Conservation (phyloP, 129 eudicot genomes). For the Glebionis coronaria region DNA sequence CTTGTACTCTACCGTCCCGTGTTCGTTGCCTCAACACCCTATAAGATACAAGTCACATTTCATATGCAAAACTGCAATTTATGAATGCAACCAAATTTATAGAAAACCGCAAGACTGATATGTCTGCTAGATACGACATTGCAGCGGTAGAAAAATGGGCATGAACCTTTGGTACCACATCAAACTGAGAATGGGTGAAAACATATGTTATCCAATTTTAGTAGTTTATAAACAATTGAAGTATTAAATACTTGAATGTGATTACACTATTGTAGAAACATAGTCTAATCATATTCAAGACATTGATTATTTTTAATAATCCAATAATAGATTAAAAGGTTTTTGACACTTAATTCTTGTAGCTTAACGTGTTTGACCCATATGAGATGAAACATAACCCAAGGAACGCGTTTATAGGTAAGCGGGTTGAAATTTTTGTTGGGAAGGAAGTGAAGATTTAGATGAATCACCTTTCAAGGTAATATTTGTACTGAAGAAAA, state of each 20-base stretch:
- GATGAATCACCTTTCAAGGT: conserved; percentile 59
- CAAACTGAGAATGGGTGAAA: too few relatives aligned
- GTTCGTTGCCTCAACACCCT: conserved; percentile 65
- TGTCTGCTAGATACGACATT: neutral
- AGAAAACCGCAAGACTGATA: neutral
- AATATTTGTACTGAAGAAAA: conserved; percentile 64
- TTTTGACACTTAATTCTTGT: neutral
- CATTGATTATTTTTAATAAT: too few relatives aligned
- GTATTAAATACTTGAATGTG: too few relatives aligned
- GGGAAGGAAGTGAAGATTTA: neutral
- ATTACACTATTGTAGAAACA: too few relatives aligned
- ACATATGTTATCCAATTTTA: too few relatives aligned
- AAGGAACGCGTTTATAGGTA: neutral
- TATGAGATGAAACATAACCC: neutral
- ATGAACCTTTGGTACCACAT: too few relatives aligned
- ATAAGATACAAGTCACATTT: conserved; percentile 21
- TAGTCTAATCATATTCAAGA: too few relatives aligned
- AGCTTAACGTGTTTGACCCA: neutral
- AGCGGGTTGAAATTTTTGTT: neutral
- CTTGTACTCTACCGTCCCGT: conserved; percentile 75
- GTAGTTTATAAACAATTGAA: too few relatives aligned
- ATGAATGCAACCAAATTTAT: neutral
- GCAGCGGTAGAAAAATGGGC: neutral
- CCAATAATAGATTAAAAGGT: too few relatives aligned
- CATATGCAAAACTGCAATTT: neutral